Percentiles rank a stretch among this genome's conserved stretches.
Conservation (phyloP, 1,284 basidiomycete genomes). For the Trametes hirsuta region DNA sequence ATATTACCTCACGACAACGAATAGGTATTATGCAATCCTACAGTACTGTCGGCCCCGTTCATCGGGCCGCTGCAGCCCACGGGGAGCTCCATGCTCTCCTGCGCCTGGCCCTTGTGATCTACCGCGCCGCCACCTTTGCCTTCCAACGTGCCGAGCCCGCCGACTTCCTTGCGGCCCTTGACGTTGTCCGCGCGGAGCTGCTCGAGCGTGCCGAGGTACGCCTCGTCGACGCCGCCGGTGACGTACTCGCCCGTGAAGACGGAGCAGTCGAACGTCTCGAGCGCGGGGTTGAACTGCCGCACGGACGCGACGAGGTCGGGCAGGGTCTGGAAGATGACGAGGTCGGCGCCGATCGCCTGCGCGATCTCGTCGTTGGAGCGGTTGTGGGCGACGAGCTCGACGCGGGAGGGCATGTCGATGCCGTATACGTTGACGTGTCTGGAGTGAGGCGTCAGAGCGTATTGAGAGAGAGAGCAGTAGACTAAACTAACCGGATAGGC, state of each 20-base stretch:
- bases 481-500: conserved; percentile 73
- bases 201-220: conserved; percentile 82
- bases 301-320: conserved; percentile 90
- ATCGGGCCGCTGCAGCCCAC: conserved; percentile 42
- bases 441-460: neutral
- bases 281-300: conserved; percentile 81
- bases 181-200: conserved; percentile 83
- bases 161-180: conserved; percentile 49
- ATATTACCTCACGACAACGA: conserved; percentile 12
- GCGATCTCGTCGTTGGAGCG: conserved; percentile 82
- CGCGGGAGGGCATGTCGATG: conserved; percentile 98
- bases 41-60: conserved; percentile 72
- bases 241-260: conserved; percentile 98
- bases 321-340: conserved; percentile 98
- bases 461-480: neutral
- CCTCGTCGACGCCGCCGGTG: conserved; percentile 92
- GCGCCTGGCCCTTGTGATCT: conserved; percentile 15
- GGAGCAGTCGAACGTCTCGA: conserved; percentile 91
- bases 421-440: conserved; percentile 97
- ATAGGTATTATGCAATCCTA: conserved; percentile 71
- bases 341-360: conserved; percentile 89
- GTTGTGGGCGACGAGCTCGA: conserved; percentile 91
- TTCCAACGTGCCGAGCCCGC: conserved; percentile 39
- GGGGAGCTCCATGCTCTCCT: conserved; percentile 35
- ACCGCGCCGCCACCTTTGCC: conserved; percentile 43